Base-by-base conservation (phyloP, 257 asterid genomes). In the Solanum medicagineum region DNA sequence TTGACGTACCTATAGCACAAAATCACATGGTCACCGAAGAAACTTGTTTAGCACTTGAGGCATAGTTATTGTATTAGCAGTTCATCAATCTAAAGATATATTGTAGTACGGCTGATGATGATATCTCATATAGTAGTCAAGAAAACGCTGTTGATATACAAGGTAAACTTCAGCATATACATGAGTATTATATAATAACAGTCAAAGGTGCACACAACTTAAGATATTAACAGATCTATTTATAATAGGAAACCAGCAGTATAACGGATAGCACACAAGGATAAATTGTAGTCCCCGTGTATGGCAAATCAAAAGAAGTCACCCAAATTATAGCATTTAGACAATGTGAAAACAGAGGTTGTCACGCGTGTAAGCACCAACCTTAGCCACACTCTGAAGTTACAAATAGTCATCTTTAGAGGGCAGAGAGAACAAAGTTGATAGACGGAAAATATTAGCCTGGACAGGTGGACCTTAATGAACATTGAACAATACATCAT, bases 1-100 rank as follows among this genome's bases (percentile, higher is more conserved):
- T 94, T 1, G 99, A 94, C 5, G 94, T 94, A 81, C 98, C 98
- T 95, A 90, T 63, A 87, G 24, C 83, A 53, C 19, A 79, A 53
- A 53, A 79, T 79, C 82, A 51, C 60, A 79, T 15, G 45, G 79
- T 70, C 26, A 19, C 9, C 19, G 17, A 40, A 40, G 26, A 69
- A 53, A 26, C 65, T 77, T 70, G 29, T 19, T 10, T 10, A 40
- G 53, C 9, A 69, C 26, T 70, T 13, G 51, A 36, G 4, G 26
- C 26, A 47, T 77, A 26, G 15, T 49, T n/a, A 24, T 8, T 26
- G 47, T 53, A 77, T 16, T 53, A 26, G 10, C 47, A 26, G 24
- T 51, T 51, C 45, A 77, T 47, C 60, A 77, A 51, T 19, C 63
- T 20, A 1, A 24, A 15, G 49, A 73, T 19, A 45, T 45, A 74